Base-by-base conservation (phyloP, 345 rosid species). In the Carallia pectinifolia region DNA sequence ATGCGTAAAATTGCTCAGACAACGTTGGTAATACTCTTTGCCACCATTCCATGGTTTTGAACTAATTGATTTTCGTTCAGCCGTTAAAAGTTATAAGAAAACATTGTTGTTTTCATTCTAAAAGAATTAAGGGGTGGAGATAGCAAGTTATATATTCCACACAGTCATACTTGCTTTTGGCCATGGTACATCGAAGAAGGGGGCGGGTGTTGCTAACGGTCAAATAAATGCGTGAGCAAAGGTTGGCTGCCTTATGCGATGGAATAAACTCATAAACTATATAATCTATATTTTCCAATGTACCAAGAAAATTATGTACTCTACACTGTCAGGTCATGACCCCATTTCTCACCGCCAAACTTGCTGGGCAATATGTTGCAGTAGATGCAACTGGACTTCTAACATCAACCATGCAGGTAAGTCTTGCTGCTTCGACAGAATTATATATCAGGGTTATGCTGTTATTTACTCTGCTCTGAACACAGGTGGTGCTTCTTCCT, bases 401-500 rank as follows among this genome's bases (percentile, higher is more conserved):
- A 44, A 77, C 76, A 67, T 89, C 97, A 48, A 94, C 98, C 4
- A 69, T 89, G 77, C 95, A 91, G 91, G 98, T 84, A 66, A 59
- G 64, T 62, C 70, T 66, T 17, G n/a, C 29, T 58, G 34, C 40
- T 65, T 71, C 59, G 23, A 47, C 58, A 16, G 0, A 9, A 27
- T 34, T 4, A 56, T 4, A 10, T 17, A 12, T 5, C 30, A 2
- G 2, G 23, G 23, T 29, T 53, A 19, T 39, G 12, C 36, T 66
- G 6, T 31, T n/a, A 29, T 52, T 31, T 6, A 58, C 29, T 58
- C 18, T 59, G 19, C 40, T 29, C 54, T 30, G 59, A 60, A 40
- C 30, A 59, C 85, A 94, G 95, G 97, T 89, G 39, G 93, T 89
- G 71, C 93, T 91, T 81, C 90, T 94, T 77, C 97, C 97, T 56